Evolutionary conservation across 805 yeast genomes (phyloP), one percentile per base, ranked within the genome.

Genomic region (Kazachstania africana): DNA sequence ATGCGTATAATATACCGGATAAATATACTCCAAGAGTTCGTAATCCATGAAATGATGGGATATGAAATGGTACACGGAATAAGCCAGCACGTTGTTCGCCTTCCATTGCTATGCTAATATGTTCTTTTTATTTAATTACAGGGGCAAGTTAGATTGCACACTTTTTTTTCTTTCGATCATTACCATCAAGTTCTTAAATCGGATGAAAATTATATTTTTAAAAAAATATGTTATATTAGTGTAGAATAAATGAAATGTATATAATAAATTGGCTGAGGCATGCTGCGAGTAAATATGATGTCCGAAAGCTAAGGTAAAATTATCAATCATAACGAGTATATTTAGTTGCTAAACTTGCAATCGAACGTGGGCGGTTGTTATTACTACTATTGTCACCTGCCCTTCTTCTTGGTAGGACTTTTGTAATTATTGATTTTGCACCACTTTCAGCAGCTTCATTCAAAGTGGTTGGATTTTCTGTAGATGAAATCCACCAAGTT

Each of bases 1-100:
- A 55, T 24, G 95, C 80, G 44, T 80, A 88, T 18, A 80, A 55
- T 0, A 75, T 77, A 8, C 91, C 91, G 0, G 85, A 63, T n/a
- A 75, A 41, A 47, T 82, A 84, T 12, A 84, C 84, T 12, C 94
- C 88, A 26, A 68, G 55, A 1, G 84, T 67, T 46, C 91, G 65
- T 26, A 82, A 63, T 26, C 78, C 68, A 32, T 74, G 72, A 6
- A 91, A 75, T 43, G 76, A 72, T 32, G 94, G 84, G 16, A 80
- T 59, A 35, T 65, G 69, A 44, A 83, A 70, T 5, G 72, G 68
- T 56, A 81, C 72, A 39, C 79, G 68, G 55, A 82, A 81, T 26
- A 79, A 57, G 44, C 76, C 60, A 31, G 65, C 62, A 26, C 63
- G 59, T 24, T 64, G 61, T 14, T 65, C 70, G 12, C 44, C 12